phyloP scores from a whole-genome alignment of 2,329 filamentous ascomycete species.

The Pseudocercospora fijiensis region DNA sequence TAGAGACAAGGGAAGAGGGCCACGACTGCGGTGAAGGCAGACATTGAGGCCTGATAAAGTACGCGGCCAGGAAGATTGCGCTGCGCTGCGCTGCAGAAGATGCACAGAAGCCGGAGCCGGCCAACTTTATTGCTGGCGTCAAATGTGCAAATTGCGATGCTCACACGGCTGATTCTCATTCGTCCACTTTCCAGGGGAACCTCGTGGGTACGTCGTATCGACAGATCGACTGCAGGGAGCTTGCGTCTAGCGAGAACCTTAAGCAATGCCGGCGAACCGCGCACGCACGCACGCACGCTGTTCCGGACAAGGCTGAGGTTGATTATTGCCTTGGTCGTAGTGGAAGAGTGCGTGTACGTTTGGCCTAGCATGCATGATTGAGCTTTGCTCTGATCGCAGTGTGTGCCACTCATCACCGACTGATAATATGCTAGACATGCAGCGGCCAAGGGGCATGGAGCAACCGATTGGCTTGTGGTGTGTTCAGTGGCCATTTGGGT shows the following conservation, averaged over 20 bases:
- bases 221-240: neutral
- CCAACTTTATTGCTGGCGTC: slow-evolving; percentile 12
- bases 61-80: slow-evolving; percentile 10
- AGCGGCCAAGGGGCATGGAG: neutral
- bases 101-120: slow-evolving; percentile 9
- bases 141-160: slow-evolving; percentile 15
- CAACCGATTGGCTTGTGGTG: neutral
- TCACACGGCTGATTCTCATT: slow-evolving; percentile 2
- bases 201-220: slow-evolving; percentile 2
- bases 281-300: neutral
- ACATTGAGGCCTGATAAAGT: neutral
- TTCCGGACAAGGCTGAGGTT: neutral
- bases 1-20: slow-evolving; percentile 9
- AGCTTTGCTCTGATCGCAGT: neutral
- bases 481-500: neutral
- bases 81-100: slow-evolving; percentile 9
- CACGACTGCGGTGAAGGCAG: neutral
- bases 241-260: neutral
- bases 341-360: neutral
- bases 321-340: neutral
- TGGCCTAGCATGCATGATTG: too few species aligned
- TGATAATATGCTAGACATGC: too few species aligned
- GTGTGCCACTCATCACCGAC: neutral
- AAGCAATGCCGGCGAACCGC: neutral
- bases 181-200: neutral